These are phyloP conservation scores for Camelina laxa DNA, from an alignment of 345 rosid species.

Conservation along the genomic window DNA sequence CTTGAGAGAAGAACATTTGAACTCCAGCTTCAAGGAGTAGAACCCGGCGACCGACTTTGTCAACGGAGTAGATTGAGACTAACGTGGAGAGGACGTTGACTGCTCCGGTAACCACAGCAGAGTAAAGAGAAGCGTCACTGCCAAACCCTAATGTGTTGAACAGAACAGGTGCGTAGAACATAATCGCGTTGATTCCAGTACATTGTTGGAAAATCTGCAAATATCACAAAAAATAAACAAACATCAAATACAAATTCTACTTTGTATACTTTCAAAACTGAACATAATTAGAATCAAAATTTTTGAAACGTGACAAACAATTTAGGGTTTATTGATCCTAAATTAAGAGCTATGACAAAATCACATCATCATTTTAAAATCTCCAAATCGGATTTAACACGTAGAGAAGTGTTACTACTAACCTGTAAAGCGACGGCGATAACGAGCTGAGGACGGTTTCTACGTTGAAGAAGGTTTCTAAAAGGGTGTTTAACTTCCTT, in stretches of 20 bases:
- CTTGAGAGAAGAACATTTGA: constrained; percentile 91
- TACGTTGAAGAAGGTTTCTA: constrained; percentile 70
- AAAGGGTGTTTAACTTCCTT: constrained; percentile 91
- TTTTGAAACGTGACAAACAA: background rate
- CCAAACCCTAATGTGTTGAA: constrained; percentile 84
- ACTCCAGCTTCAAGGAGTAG: constrained; percentile 89
- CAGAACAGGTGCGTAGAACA: constrained; percentile 95
- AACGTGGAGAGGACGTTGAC: constrained; percentile 83
- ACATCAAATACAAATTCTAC: background rate
- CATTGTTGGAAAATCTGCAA: constrained; percentile 86
- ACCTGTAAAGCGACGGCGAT: constrained; percentile 91
- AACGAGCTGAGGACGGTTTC: constrained; percentile 78
- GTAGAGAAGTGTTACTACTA: background rate
- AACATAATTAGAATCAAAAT: background rate
- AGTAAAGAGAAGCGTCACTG: constrained; percentile 81
- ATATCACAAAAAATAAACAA: background rate
- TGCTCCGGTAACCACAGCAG: constrained; percentile 90
- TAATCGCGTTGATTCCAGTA: constrained; percentile 94
- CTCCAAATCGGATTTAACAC: no score
- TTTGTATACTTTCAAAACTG: background rate
- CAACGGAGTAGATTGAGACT: constrained; percentile 86
- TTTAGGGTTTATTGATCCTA: background rate
- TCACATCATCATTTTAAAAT: no score
- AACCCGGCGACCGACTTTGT: constrained; percentile 78
- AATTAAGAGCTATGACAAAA: no score